Evolutionary conservation across 1,139 yeast species (phyloP).

Genomic region (Pichia sp.): DNA sequence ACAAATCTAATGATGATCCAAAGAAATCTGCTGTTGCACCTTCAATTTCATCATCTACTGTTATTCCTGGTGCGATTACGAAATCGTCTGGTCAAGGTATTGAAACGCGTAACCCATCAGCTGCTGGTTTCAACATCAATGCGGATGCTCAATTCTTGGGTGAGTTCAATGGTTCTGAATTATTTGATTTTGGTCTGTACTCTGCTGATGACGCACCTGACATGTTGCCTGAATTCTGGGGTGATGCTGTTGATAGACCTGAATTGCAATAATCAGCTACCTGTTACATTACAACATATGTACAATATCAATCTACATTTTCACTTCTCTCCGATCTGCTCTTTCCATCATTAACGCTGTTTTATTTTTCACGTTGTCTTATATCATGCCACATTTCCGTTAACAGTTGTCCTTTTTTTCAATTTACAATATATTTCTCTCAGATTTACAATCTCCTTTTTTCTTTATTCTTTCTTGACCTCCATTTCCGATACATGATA

Average conservation of each 20-base stretch:
- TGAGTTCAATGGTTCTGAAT: constrained; percentile 34
- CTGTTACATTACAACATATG: no score
- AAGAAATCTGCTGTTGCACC: not conserved
- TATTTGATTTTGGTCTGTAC: constrained; percentile 52
- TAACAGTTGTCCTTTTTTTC: no score
- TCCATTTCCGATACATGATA: no score
- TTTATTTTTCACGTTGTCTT: not conserved
- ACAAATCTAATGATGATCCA: not conserved
- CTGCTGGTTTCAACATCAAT: constrained; percentile 12
- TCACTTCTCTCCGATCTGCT: not conserved
- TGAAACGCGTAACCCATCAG: not conserved
- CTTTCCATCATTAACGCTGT: not conserved
- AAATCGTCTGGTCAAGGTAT: not conserved
- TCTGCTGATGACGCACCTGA: constrained; percentile 34
- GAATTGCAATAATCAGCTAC: constrained; percentile 7
- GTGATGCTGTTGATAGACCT: constrained; percentile 47
- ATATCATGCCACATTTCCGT: not conserved
- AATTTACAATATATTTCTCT: no score
- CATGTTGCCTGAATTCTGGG: constrained; percentile 45
- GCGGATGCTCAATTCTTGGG: constrained; percentile 27
- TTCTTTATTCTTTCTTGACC: no score
- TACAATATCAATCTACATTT: no score
- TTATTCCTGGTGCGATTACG: not conserved
- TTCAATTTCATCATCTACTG: not conserved
- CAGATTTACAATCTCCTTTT: not conserved